Percentiles rank a stretch among this genome's conserved stretches.
These are phyloP conservation scores for Magnaporthiopsis incrustans DNA, from an alignment of 2,329 filamentous ascomycete genomes.

Conservation along the genomic window DNA sequence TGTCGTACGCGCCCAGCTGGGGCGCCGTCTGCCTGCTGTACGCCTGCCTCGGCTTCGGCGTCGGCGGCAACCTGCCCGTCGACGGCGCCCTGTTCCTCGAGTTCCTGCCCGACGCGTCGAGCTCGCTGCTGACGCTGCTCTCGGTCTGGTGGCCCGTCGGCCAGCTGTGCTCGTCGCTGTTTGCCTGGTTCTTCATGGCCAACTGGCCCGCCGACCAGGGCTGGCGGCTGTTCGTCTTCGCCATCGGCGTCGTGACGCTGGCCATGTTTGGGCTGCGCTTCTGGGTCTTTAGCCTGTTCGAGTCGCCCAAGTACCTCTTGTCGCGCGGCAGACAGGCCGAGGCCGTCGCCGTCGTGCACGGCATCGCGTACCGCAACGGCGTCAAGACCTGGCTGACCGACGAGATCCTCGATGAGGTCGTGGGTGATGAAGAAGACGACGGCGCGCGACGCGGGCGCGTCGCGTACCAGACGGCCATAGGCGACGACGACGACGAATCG, in stretches of 20 bases:
- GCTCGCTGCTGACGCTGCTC: constrained; percentile 67
- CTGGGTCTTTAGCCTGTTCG: constrained; percentile 72
- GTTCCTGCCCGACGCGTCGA: constrained; percentile 69
- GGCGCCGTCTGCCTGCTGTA: constrained; percentile 52
- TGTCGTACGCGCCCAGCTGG: constrained; percentile 63
- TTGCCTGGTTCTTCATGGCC: constrained; percentile 71
- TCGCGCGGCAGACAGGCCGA: constrained; percentile 69
- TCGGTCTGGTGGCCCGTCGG: constrained; percentile 84
- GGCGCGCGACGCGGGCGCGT: neutral
- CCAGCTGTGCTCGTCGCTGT: constrained; percentile 62
- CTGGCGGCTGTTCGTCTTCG: constrained; percentile 67
- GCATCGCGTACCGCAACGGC: constrained; percentile 64
- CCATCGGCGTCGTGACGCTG: constrained; percentile 65
- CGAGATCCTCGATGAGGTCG: constrained; percentile 49
- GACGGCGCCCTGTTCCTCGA: constrained; percentile 79
- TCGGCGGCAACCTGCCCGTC: constrained; percentile 70
- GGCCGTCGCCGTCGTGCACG: constrained; percentile 72
- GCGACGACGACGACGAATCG: constrained; percentile 8
- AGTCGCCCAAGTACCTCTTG: constrained; percentile 78
- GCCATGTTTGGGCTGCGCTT: constrained; percentile 72
- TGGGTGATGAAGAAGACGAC: constrained; percentile 35
- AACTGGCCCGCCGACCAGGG: constrained; percentile 61
- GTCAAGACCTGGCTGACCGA: constrained; percentile 69
- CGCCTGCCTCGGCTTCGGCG: constrained; percentile 56
- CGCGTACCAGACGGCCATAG: neutral